Evolutionary conservation across 495 filamentous ascomycete genomes (phyloP).

Genomic region (Neurospora sp.): DNA sequence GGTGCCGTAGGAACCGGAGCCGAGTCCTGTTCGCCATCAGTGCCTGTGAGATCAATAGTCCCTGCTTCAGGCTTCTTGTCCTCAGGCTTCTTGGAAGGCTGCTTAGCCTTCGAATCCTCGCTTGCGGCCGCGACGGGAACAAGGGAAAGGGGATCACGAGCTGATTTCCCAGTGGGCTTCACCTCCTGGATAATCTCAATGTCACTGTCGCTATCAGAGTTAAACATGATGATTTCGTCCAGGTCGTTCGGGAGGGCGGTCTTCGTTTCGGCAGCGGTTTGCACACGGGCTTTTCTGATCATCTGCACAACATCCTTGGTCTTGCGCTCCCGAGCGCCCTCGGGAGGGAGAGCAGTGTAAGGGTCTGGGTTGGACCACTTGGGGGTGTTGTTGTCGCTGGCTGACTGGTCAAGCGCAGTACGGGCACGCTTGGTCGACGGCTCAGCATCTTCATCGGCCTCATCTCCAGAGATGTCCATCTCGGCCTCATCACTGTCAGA

Average conservation of each 20-base stretch:
- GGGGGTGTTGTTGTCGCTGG: slow-evolving; percentile 41
- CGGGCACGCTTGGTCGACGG: slow-evolving; percentile 42
- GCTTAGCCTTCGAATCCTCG: background rate
- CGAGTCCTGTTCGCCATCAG: background rate
- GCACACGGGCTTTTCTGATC: slow-evolving; percentile 73
- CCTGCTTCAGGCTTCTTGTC: background rate
- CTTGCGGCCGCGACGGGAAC: slow-evolving; percentile 1
- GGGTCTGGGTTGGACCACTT: slow-evolving; percentile 94
- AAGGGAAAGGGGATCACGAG: background rate
- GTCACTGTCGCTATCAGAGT: slow-evolving; percentile 44
- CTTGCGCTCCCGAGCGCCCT: slow-evolving; percentile 48
- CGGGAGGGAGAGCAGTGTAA: slow-evolving; percentile 73
- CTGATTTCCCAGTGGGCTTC: background rate
- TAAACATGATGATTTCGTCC: slow-evolving; percentile 79
- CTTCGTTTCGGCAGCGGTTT: slow-evolving; percentile 33
- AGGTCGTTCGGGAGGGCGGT: slow-evolving; percentile 45
- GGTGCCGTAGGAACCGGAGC: background rate
- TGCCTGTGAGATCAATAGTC: slow-evolving; percentile 17
- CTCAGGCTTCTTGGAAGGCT: background rate
- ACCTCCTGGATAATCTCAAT: slow-evolving; percentile 7
- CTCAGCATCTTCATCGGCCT: slow-evolving; percentile 41
- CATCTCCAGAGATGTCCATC: slow-evolving; percentile 50
- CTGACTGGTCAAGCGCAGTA: slow-evolving; percentile 17
- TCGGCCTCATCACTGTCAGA: slow-evolving; percentile 66
- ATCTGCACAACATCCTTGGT: slow-evolving; percentile 76